These are phyloP conservation scores for Hypomyces perniciosus DNA, from an alignment of 2,329 filamentous ascomycete species.

Conservation along the genomic window DNA sequence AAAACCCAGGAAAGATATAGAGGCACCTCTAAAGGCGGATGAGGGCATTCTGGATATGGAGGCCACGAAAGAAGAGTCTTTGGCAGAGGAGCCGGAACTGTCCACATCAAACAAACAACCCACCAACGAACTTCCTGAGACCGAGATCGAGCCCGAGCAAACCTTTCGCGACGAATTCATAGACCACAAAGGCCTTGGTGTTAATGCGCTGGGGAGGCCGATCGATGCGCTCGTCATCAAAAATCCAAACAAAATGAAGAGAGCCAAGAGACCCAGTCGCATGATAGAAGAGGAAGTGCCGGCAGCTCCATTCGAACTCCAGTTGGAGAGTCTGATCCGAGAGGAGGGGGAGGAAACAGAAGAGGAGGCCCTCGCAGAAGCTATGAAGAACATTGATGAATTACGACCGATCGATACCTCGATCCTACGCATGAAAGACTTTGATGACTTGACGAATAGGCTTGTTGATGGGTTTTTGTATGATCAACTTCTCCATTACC, in stretches of 20 bases:
- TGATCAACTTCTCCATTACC: constrained; percentile 40
- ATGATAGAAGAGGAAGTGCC: constrained; percentile 17
- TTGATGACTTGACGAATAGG: constrained; percentile 32
- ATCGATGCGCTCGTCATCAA: constrained; percentile 44
- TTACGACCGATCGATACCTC: constrained; percentile 38
- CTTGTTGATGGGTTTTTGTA: constrained; percentile 42
- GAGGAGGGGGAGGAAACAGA: constrained; percentile 20
- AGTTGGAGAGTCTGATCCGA: constrained; percentile 28
- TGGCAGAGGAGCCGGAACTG: not conserved
- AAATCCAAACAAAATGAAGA: constrained; percentile 28
- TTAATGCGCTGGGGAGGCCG: constrained; percentile 29
- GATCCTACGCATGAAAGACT: constrained; percentile 34
- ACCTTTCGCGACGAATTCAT: constrained; percentile 23
- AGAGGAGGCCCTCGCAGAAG: constrained; percentile 27
- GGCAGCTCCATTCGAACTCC: constrained; percentile 14
- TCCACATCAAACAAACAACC: not conserved
- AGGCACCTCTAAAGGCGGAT: not conserved
- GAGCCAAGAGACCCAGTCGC: constrained; percentile 11
- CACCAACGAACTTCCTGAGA: not conserved
- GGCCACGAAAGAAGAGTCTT: not conserved
- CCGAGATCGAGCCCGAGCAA: not conserved
- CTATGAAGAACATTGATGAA: constrained; percentile 41
- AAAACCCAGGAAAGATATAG: not conserved
- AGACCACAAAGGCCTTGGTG: constrained; percentile 24
- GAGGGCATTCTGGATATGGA: not conserved